Evolutionary conservation across 1,284 basidiomycete genomes (phyloP), one percentile per base, ranked within the genome.

Genomic region (Marasmius tenuissimus): DNA sequence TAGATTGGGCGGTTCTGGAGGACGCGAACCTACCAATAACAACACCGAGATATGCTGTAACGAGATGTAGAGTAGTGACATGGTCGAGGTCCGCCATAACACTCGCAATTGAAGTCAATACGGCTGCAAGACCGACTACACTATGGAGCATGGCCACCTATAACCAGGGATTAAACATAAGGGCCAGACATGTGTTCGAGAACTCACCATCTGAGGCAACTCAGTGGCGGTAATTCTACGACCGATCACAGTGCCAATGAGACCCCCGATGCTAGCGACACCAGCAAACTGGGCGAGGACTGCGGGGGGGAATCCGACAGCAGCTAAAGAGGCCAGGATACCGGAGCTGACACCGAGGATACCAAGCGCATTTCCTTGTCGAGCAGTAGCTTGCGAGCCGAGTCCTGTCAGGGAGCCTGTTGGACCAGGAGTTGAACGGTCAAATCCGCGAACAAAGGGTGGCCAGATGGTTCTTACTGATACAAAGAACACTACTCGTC

Each of bases 51-150:
- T 94, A 93, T 1, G 93, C 92, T 0, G 92, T 91, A 27, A 92
- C 85, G 59, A 91, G 79, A 70, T 94, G 92, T 37, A 94, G 77
- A 2, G 81, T 87, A 2, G 87, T 83, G 18, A 87, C 76, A 70
- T 91, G 88, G 11, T 81, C 78, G 33, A 84, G 77, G 64, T 91
- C 86, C 11, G 85, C 82, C 22, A 94, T 76, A 7, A 94, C 92
- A 69, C 89, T 92, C 8, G 78, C 92, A 37, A 93, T 88, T 57
- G 88, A 91, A 12, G 93, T 94, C 69, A 94, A 78, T 35, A 94
- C 92, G 1, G 92, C 92, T 1, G 92, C 92, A 20, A 94, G 82
- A 74, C 92, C 92, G 53, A 94, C 92, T 18, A 93, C 92, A 38
- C 89, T 91, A 71, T 94, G 92, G 47, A 82, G 72, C 63, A 81